Evolutionary conservation across 1,284 basidiomycete genomes (phyloP), one percentile per base, ranked within the genome.

Genomic region (Sanguinoderma infundibulare): DNA sequence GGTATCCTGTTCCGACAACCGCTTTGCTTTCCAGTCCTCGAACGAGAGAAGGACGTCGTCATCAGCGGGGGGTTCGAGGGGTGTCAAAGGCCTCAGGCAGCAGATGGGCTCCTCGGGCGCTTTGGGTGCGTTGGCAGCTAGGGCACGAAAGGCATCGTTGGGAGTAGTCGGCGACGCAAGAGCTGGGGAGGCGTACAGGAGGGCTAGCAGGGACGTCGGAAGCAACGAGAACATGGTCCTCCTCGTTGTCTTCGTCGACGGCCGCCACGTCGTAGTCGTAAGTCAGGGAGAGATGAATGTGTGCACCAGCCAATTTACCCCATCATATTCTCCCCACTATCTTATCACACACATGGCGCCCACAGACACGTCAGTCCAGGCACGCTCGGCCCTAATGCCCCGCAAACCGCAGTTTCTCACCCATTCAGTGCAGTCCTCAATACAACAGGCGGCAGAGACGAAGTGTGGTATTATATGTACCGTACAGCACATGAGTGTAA

Each of bases 1-100:
- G 35, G 46, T 63, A 53, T 79, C 77, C 36, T 67, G 64, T 47
- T 73, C 72, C 17, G 79, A 76, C 39, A 80, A 69, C 58, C 88
- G 87, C 60, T 85, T 89, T 47, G 84, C 83, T 74, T 95, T 96
- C 95, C 94, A 96, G 63, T 96, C 94, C 69, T 96, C 92, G 70
- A 97, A 97, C 0, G 91, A 91, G 24, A 95, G 83, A 32, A 96
- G 79, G 2, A 87, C 74, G 53, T 86, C 85, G 55, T 87, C 86
- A 56, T 91, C 88, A 9, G 72, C 59, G 38, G 79, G 76, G 5
- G 81, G 72, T 58, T 85, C 83, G 12, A 80, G 66, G 2, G 84
- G 78, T 22, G 80, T 75, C 17, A 81, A 70, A 5, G 87, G 84
- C 55, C 81, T 84, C 58, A 92, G 75, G 68, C 88, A 90, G 74